These are phyloP conservation scores for Wickerhamomyces chambardii DNA, from an alignment of 805 yeast species.

Conservation along the genomic window DNA sequence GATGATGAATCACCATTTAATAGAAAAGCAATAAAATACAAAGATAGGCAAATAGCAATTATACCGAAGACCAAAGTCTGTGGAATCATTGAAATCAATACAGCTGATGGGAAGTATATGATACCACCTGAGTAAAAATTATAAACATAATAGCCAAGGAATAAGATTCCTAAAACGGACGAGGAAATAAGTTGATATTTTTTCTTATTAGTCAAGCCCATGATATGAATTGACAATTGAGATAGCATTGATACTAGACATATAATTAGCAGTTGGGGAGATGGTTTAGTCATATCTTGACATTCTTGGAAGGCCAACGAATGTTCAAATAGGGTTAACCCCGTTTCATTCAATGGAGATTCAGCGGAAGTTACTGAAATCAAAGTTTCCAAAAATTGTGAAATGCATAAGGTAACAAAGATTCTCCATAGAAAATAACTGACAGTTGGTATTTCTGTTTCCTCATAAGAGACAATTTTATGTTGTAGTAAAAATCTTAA, in stretches of 20 bases:
- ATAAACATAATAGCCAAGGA: slow-evolving; percentile 37
- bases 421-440: slow-evolving; percentile 46
- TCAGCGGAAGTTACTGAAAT: slow-evolving; percentile 47
- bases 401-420: slow-evolving; percentile 49
- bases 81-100: slow-evolving; percentile 55
- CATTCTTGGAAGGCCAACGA: slow-evolving; percentile 72
- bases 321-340: slow-evolving; percentile 66
- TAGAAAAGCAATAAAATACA: slow-evolving; percentile 50
- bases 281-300: slow-evolving; percentile 39
- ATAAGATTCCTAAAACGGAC: slow-evolving; percentile 43
- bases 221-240: slow-evolving; percentile 53
- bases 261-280: slow-evolving; percentile 40
- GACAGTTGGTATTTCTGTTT: slow-evolving; percentile 12
- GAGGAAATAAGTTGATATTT: slow-evolving; percentile 57
- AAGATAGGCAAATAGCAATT: slow-evolving; percentile 38
- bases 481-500: slow-evolving; percentile 17
- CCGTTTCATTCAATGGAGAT: slow-evolving; percentile 52
- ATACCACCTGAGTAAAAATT: slow-evolving; percentile 31
- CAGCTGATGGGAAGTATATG: slow-evolving; percentile 42
- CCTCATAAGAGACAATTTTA: slow-evolving; percentile 4
- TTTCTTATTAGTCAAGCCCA: slow-evolving; percentile 46
- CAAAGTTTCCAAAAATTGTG: slow-evolving; percentile 61
- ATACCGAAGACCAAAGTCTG: slow-evolving; percentile 48
- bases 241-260: slow-evolving; percentile 48
- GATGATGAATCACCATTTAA: slow-evolving; percentile 35